phyloP scores from a whole-genome alignment of 2,329 filamentous ascomycete species.

The Arthrobotrys sinensis region DNA sequence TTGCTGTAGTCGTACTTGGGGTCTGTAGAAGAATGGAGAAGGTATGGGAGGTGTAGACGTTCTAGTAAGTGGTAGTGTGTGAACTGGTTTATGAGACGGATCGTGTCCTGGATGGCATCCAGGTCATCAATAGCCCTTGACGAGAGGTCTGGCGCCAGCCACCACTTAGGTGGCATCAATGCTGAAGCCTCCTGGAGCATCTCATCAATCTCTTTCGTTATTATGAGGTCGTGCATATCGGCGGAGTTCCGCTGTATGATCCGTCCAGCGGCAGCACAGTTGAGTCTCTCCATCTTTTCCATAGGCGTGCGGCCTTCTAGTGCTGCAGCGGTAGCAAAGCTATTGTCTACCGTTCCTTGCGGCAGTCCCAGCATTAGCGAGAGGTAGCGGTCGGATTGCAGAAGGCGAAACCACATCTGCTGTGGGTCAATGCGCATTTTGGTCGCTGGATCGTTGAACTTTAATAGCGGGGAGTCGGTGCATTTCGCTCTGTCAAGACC shows the following conservation, averaged over 20 bases:
- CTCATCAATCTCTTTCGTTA: slow-evolving; percentile 70
- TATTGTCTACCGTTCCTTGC: slow-evolving; percentile 68
- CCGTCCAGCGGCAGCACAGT: slow-evolving; percentile 68
- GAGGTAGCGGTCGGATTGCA: slow-evolving; percentile 70
- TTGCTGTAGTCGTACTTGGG: slow-evolving; percentile 70
- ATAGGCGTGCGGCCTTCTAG: slow-evolving; percentile 66
- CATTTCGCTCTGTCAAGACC: slow-evolving; percentile 70
- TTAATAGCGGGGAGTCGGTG: slow-evolving; percentile 68
- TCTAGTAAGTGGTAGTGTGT: slow-evolving; percentile 72
- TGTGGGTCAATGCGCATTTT: slow-evolving; percentile 65
- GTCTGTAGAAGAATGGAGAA: slow-evolving; percentile 68
- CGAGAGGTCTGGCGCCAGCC: slow-evolving; percentile 66
- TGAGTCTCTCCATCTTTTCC: slow-evolving; percentile 70
- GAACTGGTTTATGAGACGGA: slow-evolving; percentile 70
- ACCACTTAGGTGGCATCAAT: slow-evolving; percentile 71
- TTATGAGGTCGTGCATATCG: slow-evolving; percentile 67
- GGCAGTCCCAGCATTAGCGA: slow-evolving; percentile 71
- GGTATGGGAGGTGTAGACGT: slow-evolving; percentile 73
- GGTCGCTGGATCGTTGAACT: slow-evolving; percentile 65
- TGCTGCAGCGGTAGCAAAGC: slow-evolving; percentile 66
- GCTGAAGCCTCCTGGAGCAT: slow-evolving; percentile 69
- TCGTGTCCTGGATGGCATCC: slow-evolving; percentile 65
- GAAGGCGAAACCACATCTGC: slow-evolving; percentile 70
- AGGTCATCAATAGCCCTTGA: slow-evolving; percentile 53
- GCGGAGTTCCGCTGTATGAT: slow-evolving; percentile 71